A percentile compares a stretch with the other conserved stretches of the same genome.
Conservation (phyloP, 352 stramenopile genomes). For the Phytophthora sp. region DNA sequence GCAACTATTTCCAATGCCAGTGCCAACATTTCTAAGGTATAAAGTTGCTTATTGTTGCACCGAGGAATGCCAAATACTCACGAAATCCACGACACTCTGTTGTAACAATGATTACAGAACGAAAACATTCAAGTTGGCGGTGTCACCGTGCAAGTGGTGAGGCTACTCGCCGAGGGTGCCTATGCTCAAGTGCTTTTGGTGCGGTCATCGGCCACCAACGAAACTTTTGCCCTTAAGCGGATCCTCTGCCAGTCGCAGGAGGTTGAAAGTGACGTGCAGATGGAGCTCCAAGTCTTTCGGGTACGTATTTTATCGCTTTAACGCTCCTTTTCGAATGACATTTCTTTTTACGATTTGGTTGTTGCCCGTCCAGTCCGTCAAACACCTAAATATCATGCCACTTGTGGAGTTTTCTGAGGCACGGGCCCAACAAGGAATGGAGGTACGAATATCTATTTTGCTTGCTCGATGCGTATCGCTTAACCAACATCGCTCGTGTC, state of each 20-base stretch:
- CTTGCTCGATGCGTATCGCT: not conserved
- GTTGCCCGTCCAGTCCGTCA: slow-evolving; percentile 55
- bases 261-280: slow-evolving; percentile 75
- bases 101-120: slow-evolving; percentile 39
- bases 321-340: not conserved
- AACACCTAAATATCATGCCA: slow-evolving; percentile 83
- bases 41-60: not conserved
- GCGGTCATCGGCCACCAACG: slow-evolving; percentile 61
- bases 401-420: slow-evolving; percentile 81
- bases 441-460: slow-evolving; percentile 46
- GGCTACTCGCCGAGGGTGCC: slow-evolving; percentile 71
- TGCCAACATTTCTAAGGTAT: slow-evolving; percentile 66
- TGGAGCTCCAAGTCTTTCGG: slow-evolving; percentile 77
- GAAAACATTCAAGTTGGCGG: slow-evolving; percentile 81
- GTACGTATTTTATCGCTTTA: slow-evolving; percentile 39
- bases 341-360: slow-evolving; percentile 5
- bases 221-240: slow-evolving; percentile 85
- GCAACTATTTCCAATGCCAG: slow-evolving; percentile 74
- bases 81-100: not conserved
- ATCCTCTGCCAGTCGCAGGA: slow-evolving; percentile 86
- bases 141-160: slow-evolving; percentile 72
- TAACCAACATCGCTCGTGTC: not conserved
- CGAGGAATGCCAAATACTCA: not conserved
- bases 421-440: slow-evolving; percentile 67
- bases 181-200: slow-evolving; percentile 88